A percentile compares a stretch with the other conserved stretches of the same genome.
phyloP scores from a whole-genome alignment of 352 stramenopile species.

The Blastocystis sp. region DNA sequence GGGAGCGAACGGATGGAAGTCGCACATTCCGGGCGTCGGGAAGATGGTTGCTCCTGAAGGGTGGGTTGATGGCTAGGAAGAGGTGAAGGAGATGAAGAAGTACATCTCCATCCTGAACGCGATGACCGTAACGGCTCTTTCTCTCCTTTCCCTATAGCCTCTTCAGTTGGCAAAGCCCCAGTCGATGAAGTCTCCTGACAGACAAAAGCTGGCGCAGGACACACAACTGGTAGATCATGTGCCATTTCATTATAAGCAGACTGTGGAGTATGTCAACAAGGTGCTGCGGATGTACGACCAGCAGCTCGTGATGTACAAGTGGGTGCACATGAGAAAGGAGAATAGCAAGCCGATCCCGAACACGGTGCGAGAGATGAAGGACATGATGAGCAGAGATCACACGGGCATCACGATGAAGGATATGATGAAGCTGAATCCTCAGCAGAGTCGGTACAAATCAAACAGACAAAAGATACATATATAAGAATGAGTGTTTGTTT shows the following conservation, averaged over 20 bases:
- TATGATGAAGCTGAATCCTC: slow-evolving; percentile 72
- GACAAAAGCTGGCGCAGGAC: slow-evolving; percentile 48
- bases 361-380: slow-evolving; percentile 60
- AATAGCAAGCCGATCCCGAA: slow-evolving; percentile 61
- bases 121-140: slow-evolving; percentile 20
- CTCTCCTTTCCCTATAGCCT: background rate
- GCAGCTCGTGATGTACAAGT: slow-evolving; percentile 71
- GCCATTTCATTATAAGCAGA: no score
- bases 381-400: slow-evolving; percentile 72
- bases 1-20: slow-evolving; percentile 68
- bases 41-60: slow-evolving; percentile 14
- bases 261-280: slow-evolving; percentile 69
- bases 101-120: slow-evolving; percentile 67
- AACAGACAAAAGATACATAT: slow-evolving; percentile 4
- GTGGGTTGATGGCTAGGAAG: slow-evolving; percentile 24
- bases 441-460: slow-evolving; percentile 59
- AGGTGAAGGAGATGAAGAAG: slow-evolving; percentile 72
- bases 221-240: slow-evolving; percentile 46
- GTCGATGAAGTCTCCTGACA: slow-evolving; percentile 52
- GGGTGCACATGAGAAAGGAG: slow-evolving; percentile 54
- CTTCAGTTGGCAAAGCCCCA: slow-evolving; percentile 54
- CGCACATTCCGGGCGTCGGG: slow-evolving; percentile 58
- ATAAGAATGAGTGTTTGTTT: slow-evolving; percentile 37
- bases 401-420: slow-evolving; percentile 67
- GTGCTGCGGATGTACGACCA: slow-evolving; percentile 64